These are phyloP conservation scores for Manihot esculenta DNA, from an alignment of 441 rosid genomes.

Conservation along the genomic window DNA sequence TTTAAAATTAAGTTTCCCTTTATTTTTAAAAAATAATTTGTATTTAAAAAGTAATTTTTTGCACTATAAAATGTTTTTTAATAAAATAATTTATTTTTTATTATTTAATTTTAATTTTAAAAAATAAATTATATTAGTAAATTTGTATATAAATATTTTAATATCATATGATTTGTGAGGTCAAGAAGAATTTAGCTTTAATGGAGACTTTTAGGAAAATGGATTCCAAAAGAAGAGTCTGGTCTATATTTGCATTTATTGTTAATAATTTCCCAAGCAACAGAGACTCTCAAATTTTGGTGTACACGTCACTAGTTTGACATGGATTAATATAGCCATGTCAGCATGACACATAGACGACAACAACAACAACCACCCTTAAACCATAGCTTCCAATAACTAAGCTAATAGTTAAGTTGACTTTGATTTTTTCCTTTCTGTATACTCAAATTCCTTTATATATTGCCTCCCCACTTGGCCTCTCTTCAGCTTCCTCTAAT, in stretches of 20 bases:
- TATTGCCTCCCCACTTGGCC: too few relatives aligned
- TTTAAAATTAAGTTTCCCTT: too few relatives aligned
- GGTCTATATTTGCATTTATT: too few relatives aligned
- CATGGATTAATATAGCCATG: slow-evolving; percentile 2
- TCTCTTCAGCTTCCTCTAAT: background rate
- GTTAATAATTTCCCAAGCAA: background rate
- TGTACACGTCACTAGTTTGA: slow-evolving; percentile 14
- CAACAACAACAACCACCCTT: background rate
- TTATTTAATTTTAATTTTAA: too few relatives aligned
- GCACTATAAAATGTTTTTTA: too few relatives aligned
- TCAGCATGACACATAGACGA: slow-evolving; percentile 7
- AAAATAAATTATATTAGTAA: too few relatives aligned
- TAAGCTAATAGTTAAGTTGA: background rate
- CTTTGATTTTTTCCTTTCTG: background rate
- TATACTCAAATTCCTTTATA: background rate
- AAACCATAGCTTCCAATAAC: background rate
- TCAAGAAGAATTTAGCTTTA: background rate
- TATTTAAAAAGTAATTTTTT: too few relatives aligned
- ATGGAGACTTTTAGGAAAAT: background rate
- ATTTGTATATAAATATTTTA: too few relatives aligned
- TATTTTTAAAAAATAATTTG: too few relatives aligned
- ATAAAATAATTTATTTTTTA: too few relatives aligned
- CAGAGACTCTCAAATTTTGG: background rate
- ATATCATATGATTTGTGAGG: too few relatives aligned
- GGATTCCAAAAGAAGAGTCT: background rate